These are phyloP conservation scores for Obelidium mucronatum DNA, from an alignment of 192 early-diverging fungal genomes.

Conservation along the genomic window DNA sequence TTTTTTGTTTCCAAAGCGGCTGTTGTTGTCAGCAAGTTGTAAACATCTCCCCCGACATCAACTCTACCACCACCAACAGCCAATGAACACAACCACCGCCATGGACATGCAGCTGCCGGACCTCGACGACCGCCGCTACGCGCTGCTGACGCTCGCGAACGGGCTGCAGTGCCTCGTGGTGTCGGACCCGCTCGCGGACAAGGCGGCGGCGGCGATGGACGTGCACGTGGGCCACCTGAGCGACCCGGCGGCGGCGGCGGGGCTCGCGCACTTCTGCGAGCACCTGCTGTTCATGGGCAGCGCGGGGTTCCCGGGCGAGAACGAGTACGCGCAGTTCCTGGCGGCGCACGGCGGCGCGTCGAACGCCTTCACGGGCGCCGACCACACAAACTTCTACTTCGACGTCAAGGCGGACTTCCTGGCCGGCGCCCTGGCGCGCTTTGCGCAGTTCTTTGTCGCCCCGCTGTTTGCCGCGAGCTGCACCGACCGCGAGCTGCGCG, in stretches of 20 bases:
- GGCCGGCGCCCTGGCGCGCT: slow-evolving; percentile 67
- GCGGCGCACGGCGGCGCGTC: slow-evolving; percentile 77
- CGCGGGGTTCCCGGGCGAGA: slow-evolving; percentile 74
- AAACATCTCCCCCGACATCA: too few species aligned
- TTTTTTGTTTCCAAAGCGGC: too few species aligned
- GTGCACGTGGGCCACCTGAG: slow-evolving; percentile 82
- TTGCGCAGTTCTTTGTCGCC: slow-evolving; percentile 85
- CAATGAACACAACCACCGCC: neutral
- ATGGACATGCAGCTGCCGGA: too few species aligned
- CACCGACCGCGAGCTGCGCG: slow-evolving; percentile 91
- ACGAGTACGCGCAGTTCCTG: slow-evolving; percentile 78
- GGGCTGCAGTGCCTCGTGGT: slow-evolving; percentile 74
- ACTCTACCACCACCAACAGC: too few species aligned
- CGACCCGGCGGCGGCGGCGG: slow-evolving; percentile 79
- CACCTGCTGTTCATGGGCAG: slow-evolving; percentile 53
- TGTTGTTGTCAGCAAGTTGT: too few species aligned
- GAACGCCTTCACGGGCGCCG: slow-evolving; percentile 81
- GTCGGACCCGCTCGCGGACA: slow-evolving; percentile 76
- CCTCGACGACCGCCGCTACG: slow-evolving; percentile 47
- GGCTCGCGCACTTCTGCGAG: slow-evolving; percentile 82
- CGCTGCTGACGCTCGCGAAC: slow-evolving; percentile 56
- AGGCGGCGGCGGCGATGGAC: slow-evolving; percentile 79
- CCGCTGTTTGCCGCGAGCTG: slow-evolving; percentile 88
- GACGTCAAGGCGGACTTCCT: slow-evolving; percentile 72
- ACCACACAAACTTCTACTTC: slow-evolving; percentile 87